Percentiles rank a stretch among this genome's conserved stretches.
Conservation (phyloP, 2,329 filamentous ascomycete genomes). For the Leptodontidium sp. region DNA sequence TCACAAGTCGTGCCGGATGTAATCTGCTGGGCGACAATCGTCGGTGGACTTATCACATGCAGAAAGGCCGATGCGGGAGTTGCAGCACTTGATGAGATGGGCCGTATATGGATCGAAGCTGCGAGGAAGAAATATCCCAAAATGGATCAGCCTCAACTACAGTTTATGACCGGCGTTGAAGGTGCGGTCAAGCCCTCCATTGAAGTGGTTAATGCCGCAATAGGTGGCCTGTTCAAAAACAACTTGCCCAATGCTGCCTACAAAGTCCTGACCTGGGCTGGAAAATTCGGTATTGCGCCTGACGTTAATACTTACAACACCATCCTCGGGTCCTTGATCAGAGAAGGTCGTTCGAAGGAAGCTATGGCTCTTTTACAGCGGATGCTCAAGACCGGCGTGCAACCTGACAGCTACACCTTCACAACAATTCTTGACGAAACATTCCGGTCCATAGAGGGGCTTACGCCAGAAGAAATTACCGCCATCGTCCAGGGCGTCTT, state of each 20-base stretch:
- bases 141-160: constrained; percentile 33
- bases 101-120: constrained; percentile 59
- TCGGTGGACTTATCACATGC: constrained; percentile 69
- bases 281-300: constrained; percentile 54
- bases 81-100: constrained; percentile 71
- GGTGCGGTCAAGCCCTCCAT: constrained; percentile 66
- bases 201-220: constrained; percentile 73
- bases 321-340: constrained; percentile 68
- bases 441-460: constrained; percentile 52
- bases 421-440: constrained; percentile 73
- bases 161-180: constrained; percentile 43
- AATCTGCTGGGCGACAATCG: constrained; percentile 73
- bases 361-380: constrained; percentile 61
- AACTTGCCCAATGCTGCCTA: constrained; percentile 58
- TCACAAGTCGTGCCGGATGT: constrained; percentile 68
- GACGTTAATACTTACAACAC: constrained; percentile 68
- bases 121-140: constrained; percentile 36
- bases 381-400: constrained; percentile 65
- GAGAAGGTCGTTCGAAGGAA: constrained; percentile 55
- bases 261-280: constrained; percentile 59
- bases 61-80: constrained; percentile 65
- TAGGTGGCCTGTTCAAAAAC: constrained; percentile 67
- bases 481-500: constrained; percentile 63
- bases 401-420: constrained; percentile 74
- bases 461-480: constrained; percentile 58